Percentiles rank a stretch among this genome's conserved stretches.
Conservation (phyloP, 2,329 filamentous ascomycete species). For the Clarireedia paspali region DNA sequence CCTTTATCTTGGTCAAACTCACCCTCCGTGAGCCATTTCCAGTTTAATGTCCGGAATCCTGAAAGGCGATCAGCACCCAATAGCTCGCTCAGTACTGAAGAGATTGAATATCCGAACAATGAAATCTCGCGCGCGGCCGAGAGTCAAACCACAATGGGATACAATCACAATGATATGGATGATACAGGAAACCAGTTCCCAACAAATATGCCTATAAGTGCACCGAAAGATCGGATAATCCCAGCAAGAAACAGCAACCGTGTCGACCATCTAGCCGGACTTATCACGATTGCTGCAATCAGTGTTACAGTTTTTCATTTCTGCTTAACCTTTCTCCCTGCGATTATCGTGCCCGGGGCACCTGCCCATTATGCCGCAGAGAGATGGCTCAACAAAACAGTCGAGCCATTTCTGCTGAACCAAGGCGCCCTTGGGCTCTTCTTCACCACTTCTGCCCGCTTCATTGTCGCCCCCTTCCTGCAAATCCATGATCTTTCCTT, state of each 20-base stretch:
- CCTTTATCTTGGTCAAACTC: neutral
- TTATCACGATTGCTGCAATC: constrained; percentile 37
- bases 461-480: constrained; percentile 36
- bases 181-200: neutral
- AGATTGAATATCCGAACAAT: no score
- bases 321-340: constrained; percentile 35
- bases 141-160: no score
- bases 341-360: constrained; percentile 27
- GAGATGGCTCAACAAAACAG: constrained; percentile 33
- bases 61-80: neutral
- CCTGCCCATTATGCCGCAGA: constrained; percentile 32
- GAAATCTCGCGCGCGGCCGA: no score
- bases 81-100: neutral
- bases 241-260: constrained; percentile 13
- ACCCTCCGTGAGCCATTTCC: neutral
- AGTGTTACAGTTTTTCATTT: constrained; percentile 40
- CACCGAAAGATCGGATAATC: neutral
- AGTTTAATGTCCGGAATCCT: neutral
- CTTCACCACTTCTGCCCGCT: constrained; percentile 40
- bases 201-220: neutral
- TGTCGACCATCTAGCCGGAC: constrained; percentile 39
- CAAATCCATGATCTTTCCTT: constrained; percentile 34
- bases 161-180: no score
- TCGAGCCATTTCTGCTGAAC: constrained; percentile 37
- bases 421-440: constrained; percentile 41